Conservation (phyloP, 257 asterid species). For the Lavandula angustifolia region DNA sequence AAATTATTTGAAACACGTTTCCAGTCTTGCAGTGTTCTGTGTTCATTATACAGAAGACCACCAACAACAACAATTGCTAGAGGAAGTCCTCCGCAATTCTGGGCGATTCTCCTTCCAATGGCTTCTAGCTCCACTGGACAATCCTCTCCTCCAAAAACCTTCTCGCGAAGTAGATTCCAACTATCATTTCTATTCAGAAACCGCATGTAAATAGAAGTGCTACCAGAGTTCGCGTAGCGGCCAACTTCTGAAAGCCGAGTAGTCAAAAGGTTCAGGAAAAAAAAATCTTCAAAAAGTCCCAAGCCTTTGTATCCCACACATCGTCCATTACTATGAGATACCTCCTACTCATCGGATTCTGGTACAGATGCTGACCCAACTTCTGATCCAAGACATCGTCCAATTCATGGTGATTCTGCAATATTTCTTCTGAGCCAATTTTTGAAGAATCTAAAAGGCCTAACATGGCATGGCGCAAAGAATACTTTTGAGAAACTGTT, state of each 20-base stretch:
- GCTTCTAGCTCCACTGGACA: constrained; percentile 3
- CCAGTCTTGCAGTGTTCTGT: constrained; percentile 12
- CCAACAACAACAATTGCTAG: constrained; percentile 30
- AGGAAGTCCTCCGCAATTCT: constrained; percentile 33
- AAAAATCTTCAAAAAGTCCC: not conserved
- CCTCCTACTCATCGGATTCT: constrained; percentile 10
- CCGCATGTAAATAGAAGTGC: not conserved
- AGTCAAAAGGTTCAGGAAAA: not conserved
- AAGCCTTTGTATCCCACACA: constrained; percentile 27
- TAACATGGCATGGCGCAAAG: not conserved
- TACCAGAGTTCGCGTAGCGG: not conserved
- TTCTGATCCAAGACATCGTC: no score
- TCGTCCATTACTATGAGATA: constrained; percentile 5
- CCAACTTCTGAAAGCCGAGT: constrained; percentile 7
- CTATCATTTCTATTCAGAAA: constrained; percentile 1
- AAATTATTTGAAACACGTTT: constrained; percentile 1
- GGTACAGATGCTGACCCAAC: not conserved
- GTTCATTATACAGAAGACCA: not conserved
- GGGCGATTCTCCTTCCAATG: constrained; percentile 24
- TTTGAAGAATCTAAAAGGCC: constrained; percentile 1
- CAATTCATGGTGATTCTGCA: no score
- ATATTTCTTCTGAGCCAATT: not conserved
- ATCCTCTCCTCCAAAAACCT: constrained; percentile 15
- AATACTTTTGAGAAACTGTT: constrained; percentile 21
- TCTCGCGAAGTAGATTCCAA: constrained; percentile 23